Percentiles rank a stretch among this genome's conserved stretches.
Evolutionary conservation across 208 protist species (phyloP).

Genomic region (Trypanosoma cruzi): DNA sequence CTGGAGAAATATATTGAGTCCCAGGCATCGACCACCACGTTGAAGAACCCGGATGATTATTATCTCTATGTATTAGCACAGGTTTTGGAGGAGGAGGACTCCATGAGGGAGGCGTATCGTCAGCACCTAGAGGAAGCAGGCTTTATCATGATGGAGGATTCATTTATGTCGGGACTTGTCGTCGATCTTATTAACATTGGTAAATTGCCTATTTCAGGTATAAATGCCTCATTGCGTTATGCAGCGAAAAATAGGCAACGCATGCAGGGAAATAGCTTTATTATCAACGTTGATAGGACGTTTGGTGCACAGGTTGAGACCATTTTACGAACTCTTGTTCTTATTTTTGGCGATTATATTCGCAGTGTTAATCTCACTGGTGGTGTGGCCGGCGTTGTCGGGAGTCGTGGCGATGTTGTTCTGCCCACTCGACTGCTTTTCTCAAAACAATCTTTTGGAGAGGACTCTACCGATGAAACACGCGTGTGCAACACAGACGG

Average conservation of each 20-base stretch:
- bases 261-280: slow-evolving; percentile 44
- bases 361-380: slow-evolving; percentile 78
- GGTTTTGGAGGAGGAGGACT: slow-evolving; percentile 54
- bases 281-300: slow-evolving; percentile 90
- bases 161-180: slow-evolving; percentile 58
- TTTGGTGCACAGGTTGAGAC: slow-evolving; percentile 85
- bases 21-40: neutral
- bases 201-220: slow-evolving; percentile 41
- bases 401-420: slow-evolving; percentile 81
- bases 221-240: slow-evolving; percentile 42
- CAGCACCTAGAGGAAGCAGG: slow-evolving; percentile 58
- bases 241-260: slow-evolving; percentile 14
- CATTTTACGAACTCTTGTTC: slow-evolving; percentile 61
- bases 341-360: slow-evolving; percentile 77
- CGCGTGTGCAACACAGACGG: slow-evolving; percentile 64
- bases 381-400: slow-evolving; percentile 64
- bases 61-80: slow-evolving; percentile 77
- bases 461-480: slow-evolving; percentile 80
- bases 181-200: slow-evolving; percentile 78
- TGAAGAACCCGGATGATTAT: slow-evolving; percentile 62
- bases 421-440: slow-evolving; percentile 79
- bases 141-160: slow-evolving; percentile 79
- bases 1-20: slow-evolving; percentile 32
- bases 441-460: slow-evolving; percentile 81
- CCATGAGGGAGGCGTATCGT: slow-evolving; percentile 56